phyloP scores from a whole-genome alignment of 208 protist species.

The Trypanosoma grayi region DNA sequence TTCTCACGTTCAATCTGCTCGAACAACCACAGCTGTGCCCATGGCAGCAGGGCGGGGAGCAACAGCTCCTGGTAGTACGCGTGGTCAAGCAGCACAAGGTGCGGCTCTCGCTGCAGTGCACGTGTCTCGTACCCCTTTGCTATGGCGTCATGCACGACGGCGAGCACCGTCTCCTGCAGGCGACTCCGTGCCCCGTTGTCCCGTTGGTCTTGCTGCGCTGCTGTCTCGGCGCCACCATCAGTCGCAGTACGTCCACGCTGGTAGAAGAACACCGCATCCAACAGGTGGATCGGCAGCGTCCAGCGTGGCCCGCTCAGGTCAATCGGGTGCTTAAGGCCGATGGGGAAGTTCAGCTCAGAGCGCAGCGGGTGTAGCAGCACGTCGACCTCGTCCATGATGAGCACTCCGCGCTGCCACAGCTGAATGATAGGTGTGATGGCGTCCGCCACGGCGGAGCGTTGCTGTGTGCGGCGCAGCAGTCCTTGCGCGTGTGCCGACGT shows the following conservation, averaged over 20 bases:
- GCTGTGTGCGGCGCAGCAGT: slow-evolving; percentile 41
- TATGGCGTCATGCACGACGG: slow-evolving; percentile 44
- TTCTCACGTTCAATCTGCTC: slow-evolving; percentile 26
- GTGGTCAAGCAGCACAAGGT: slow-evolving; percentile 90
- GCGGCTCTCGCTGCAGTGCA: slow-evolving; percentile 84
- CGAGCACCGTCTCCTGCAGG: slow-evolving; percentile 10
- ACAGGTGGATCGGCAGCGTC: slow-evolving; percentile 91
- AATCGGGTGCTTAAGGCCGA: slow-evolving; percentile 89
- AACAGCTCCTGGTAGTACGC: slow-evolving; percentile 84
- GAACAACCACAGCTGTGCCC: slow-evolving; percentile 89
- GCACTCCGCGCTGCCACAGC: slow-evolving; percentile 81
- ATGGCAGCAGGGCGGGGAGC: slow-evolving; percentile 83
- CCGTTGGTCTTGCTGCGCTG: slow-evolving; percentile 15
- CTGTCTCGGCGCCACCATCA: slow-evolving; percentile 28
- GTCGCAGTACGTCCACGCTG: slow-evolving; percentile 37
- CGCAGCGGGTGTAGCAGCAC: slow-evolving; percentile 94
- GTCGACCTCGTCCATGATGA: slow-evolving; percentile 96
- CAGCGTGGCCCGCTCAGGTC: slow-evolving; percentile 90
- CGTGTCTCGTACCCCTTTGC: slow-evolving; percentile 54
- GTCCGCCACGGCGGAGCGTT: slow-evolving; percentile 62
- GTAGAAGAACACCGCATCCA: slow-evolving; percentile 90
- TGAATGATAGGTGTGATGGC: slow-evolving; percentile 76
- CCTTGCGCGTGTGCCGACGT: slow-evolving; percentile 29
- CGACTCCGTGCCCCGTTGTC: not conserved
- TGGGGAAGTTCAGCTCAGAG: slow-evolving; percentile 96